These are phyloP conservation scores for Phylloporus arenicola DNA, from an alignment of 768 basidiomycete species.

Conservation along the genomic window DNA sequence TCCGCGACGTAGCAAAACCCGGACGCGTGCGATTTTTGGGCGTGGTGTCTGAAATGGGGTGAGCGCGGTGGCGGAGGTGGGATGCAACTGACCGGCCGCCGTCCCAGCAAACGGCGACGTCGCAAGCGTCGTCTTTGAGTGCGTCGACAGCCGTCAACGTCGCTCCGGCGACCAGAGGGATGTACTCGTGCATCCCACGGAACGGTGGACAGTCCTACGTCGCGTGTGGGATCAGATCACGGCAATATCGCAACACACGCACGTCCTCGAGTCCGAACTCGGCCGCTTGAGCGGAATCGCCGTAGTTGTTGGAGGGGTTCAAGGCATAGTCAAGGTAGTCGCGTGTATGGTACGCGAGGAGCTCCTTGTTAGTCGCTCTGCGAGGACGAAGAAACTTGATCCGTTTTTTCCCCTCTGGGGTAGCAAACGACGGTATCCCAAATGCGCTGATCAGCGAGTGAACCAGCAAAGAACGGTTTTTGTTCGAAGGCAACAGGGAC, in stretches of 20 bases:
- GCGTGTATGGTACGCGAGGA: constrained; percentile 63
- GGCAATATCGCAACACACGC: constrained; percentile 10
- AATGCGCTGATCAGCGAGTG: constrained; percentile 56
- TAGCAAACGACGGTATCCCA: constrained; percentile 39
- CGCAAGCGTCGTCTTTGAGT: constrained; percentile 45
- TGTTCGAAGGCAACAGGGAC: constrained; percentile 65
- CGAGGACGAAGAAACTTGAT: constrained; percentile 48
- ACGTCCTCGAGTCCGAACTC: constrained; percentile 63
- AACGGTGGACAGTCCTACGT: constrained; percentile 82
- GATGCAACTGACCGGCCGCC: constrained; percentile 62
- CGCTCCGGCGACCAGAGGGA: constrained; percentile 67
- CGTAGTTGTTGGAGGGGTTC: constrained; percentile 27
- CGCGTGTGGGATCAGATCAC: background rate
- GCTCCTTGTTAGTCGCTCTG: constrained; percentile 51
- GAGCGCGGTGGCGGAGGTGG: no score
- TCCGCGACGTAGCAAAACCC: constrained; percentile 97
- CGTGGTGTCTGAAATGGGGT: constrained; percentile 62
- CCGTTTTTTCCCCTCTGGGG: constrained; percentile 15
- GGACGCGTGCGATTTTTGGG: constrained; percentile 67
- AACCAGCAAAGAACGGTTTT: constrained; percentile 57
- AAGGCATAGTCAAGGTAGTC: constrained; percentile 63
- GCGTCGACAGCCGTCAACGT: constrained; percentile 67
- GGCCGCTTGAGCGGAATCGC: constrained; percentile 14
- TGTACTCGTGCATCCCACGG: constrained; percentile 60
- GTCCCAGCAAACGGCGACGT: constrained; percentile 83